Conservation (phyloP, 2,329 filamentous ascomycete species). For the Teratosphaeria epicoccoides region DNA sequence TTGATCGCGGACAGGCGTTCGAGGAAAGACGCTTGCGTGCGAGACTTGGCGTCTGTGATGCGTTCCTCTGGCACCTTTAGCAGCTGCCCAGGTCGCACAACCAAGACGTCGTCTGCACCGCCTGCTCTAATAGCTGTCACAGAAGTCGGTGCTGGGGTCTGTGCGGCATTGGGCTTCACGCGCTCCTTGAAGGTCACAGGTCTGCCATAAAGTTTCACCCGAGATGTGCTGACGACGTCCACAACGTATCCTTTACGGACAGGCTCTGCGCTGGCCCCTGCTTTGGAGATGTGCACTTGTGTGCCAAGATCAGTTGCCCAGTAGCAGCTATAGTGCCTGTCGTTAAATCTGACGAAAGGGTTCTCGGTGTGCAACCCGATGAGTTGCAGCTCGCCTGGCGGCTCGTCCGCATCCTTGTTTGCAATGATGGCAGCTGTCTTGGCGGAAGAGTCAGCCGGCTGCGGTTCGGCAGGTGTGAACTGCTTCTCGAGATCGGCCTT, state of each 20-base stretch:
- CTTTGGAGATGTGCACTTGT: conserved; percentile 49
- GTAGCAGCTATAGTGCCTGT: conserved; percentile 64
- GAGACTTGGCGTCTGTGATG: conserved; percentile 9
- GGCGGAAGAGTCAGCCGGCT: not conserved
- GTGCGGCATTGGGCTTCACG: not conserved
- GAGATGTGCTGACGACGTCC: conserved; percentile 62
- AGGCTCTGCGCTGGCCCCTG: conserved; percentile 30
- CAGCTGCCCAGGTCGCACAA: conserved; percentile 5
- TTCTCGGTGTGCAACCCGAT: conserved; percentile 68
- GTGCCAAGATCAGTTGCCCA: conserved; percentile 82
- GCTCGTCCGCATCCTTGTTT: conserved; percentile 1
- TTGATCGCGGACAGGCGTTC: conserved; percentile 32
- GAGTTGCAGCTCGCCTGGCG: conserved; percentile 50
- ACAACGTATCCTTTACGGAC: conserved; percentile 46
- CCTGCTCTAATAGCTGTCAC: not conserved
- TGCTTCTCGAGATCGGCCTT: not conserved
- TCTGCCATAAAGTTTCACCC: conserved; percentile 57
- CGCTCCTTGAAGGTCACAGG: conserved; percentile 44
- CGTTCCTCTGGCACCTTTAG: conserved; percentile 14
- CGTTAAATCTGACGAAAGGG: conserved; percentile 70
- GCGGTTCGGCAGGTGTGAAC: not conserved
- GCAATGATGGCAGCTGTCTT: not conserved
- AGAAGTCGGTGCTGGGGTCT: not conserved
- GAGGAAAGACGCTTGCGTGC: conserved; percentile 29
- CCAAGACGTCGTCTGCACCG: not conserved